Conservation (phyloP, 139 green algal genomes). For the Chlorella sp. region DNA sequence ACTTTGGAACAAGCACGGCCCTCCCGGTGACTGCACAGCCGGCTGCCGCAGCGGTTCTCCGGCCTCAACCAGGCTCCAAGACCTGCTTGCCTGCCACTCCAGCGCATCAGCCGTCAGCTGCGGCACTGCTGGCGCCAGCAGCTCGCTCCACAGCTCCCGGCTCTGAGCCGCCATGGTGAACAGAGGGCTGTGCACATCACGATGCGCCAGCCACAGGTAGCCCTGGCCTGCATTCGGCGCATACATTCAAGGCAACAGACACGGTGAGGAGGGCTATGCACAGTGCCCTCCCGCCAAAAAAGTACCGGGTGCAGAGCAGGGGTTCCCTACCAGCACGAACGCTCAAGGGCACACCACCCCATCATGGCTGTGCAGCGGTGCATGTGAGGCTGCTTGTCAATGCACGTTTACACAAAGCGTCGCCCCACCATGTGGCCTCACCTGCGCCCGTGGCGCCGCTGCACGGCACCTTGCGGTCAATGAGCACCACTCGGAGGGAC, state of each 20-base stretch:
- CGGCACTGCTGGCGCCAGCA: background rate
- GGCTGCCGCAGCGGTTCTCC: background rate
- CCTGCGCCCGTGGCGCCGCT: slow-evolving; percentile 29
- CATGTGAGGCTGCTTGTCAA: background rate
- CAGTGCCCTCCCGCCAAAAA: too few species aligned
- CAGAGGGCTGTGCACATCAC: slow-evolving; percentile 36
- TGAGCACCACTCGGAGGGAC: background rate
- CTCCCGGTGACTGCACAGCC: background rate
- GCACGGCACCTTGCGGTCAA: slow-evolving; percentile 26
- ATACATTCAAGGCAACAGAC: background rate
- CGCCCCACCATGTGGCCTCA: background rate
- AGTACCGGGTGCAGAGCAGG: background rate
- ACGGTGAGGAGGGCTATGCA: background rate
- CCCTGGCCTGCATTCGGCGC: slow-evolving; percentile 59
- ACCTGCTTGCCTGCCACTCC: slow-evolving; percentile 48
- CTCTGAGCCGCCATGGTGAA: slow-evolving; percentile 62
- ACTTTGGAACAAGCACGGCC: too few species aligned
- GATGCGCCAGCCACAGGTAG: slow-evolving; percentile 79
- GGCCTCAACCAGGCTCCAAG: background rate
- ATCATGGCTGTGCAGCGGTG: too few species aligned
- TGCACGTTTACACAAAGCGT: background rate
- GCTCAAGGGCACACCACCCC: too few species aligned
- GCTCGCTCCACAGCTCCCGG: slow-evolving; percentile 58
- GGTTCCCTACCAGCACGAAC: too few species aligned
- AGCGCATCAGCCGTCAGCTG: slow-evolving; percentile 16